Evolutionary conservation across 805 yeast species (phyloP).

Genomic region (Komagataella pastoris): DNA sequence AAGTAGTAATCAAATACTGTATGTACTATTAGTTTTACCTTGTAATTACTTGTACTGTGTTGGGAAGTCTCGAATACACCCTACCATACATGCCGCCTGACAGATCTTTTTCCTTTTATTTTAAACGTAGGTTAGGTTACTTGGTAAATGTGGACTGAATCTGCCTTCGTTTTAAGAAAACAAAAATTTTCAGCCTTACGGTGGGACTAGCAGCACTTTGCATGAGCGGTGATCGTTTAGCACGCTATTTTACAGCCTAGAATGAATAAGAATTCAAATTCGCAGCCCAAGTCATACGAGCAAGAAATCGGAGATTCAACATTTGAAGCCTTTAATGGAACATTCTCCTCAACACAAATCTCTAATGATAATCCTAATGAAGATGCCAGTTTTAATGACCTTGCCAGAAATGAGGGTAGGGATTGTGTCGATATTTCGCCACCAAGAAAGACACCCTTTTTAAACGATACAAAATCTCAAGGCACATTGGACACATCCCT

Average conservation of each 20-base stretch:
- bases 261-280: background rate
- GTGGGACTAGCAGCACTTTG: background rate
- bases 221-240: background rate
- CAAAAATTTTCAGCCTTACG: background rate
- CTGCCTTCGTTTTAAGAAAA: background rate
- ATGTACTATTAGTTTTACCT: conserved; percentile 2
- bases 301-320: background rate
- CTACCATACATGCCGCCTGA: no score
- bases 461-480: background rate
- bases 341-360: background rate
- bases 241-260: background rate
- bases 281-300: background rate
- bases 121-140: no score
- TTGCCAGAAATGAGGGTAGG: background rate
- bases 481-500: background rate
- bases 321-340: background rate
- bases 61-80: no score
- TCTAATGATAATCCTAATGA: background rate
- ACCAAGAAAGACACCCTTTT: conserved; percentile 4
- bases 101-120: no score
- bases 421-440: background rate
- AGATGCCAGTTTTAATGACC: background rate
- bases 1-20: background rate
- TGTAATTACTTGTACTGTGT: background rate
- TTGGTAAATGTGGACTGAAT: no score